Conservation (phyloP, 2,329 filamentous ascomycete genomes). For the Xylariales sp. region DNA sequence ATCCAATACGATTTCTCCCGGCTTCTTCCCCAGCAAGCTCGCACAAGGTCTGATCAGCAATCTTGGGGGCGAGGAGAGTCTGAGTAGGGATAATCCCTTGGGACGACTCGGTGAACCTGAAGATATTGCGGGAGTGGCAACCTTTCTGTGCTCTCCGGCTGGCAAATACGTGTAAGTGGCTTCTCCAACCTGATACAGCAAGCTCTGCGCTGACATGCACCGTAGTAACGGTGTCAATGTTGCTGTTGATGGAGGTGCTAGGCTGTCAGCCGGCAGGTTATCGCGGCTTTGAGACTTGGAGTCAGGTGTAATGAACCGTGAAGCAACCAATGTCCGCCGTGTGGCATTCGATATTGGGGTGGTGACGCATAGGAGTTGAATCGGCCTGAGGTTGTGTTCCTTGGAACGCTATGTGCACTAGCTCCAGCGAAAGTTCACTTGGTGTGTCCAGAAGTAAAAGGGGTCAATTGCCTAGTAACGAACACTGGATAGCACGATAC, state of each 20-base stretch:
- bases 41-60: conserved; percentile 59
- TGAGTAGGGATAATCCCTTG: conserved; percentile 49
- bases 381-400: no score
- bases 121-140: conserved; percentile 55
- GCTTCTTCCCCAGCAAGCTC: conserved; percentile 67
- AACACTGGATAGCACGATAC: no score
- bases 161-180: conserved; percentile 42
- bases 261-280: conserved; percentile 24
- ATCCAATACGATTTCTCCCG: conserved; percentile 62
- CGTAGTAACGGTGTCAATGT: conserved; percentile 32
- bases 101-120: conserved; percentile 51
- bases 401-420: no score
- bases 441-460: no score
- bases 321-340: no score
- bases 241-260: conserved; percentile 28
- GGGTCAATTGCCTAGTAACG: no score
- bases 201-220: not conserved
- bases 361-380: no score
- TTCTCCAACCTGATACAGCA: not conserved
- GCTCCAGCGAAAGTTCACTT: no score
- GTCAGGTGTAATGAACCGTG: no score
- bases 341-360: no score
- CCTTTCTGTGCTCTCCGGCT: conserved; percentile 51
- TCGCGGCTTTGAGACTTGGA: conserved; percentile 20
- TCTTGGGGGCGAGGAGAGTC: conserved; percentile 49